Conservation (phyloP, 2,329 filamentous ascomycete genomes). For the Diplodia corticola region DNA sequence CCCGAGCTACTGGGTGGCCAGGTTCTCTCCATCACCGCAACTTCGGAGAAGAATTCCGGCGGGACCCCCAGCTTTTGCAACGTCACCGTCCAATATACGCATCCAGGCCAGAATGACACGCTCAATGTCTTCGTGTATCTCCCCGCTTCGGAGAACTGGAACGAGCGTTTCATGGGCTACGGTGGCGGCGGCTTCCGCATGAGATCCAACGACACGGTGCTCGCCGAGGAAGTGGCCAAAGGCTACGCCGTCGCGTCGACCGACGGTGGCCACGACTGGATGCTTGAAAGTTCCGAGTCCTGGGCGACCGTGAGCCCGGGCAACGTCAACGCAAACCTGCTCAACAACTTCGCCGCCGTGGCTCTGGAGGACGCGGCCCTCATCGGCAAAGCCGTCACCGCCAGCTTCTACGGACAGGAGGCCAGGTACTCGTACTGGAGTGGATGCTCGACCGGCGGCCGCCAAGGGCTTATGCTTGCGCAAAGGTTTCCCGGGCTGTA, state of each 20-base stretch:
- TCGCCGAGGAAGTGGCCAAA: not conserved
- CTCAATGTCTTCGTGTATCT: conserved; percentile 38
- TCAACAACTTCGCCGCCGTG: conserved; percentile 20
- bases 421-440: conserved; percentile 40
- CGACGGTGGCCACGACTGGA: conserved; percentile 19
- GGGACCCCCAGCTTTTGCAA: conserved; percentile 35
- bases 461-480: conserved; percentile 41
- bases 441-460: conserved; percentile 42
- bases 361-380: conserved; percentile 26
- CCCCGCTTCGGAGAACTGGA: conserved; percentile 31
- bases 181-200: conserved; percentile 28
- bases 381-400: conserved; percentile 23
- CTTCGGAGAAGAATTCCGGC: not conserved
- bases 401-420: conserved; percentile 24
- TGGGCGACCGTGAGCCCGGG: conserved; percentile 26
- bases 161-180: conserved; percentile 26
- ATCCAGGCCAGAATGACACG: conserved; percentile 38
- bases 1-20: conserved; percentile 1
- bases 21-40: conserved; percentile 8
- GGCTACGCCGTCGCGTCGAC: conserved; percentile 1
- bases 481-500: conserved; percentile 42
- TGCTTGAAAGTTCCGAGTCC: not conserved
- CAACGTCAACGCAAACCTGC: conserved; percentile 15
- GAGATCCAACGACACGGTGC: not conserved
- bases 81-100: conserved; percentile 41